Evolutionary conservation across 1,139 yeast genomes (phyloP).

Genomic region (Pichia sp.): DNA sequence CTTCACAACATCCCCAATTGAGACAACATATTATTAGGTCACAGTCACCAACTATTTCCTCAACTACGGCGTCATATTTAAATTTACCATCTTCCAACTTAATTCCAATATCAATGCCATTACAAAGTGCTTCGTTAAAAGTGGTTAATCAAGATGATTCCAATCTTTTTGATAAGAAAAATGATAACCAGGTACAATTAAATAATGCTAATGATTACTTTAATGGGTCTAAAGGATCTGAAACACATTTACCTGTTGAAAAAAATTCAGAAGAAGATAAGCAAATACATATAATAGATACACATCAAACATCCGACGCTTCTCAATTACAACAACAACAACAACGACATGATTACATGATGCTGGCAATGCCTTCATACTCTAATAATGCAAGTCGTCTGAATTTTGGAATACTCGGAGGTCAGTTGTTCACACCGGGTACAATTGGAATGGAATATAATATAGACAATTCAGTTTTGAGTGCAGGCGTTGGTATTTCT

Average conservation of each 20-base stretch:
- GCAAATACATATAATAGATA: no score
- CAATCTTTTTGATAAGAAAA: background rate
- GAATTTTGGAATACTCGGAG: conserved; percentile 10
- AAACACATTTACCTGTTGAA: background rate
- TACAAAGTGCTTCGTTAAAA: background rate
- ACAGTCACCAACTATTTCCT: conserved; percentile 1
- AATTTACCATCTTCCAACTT: conserved; percentile 6
- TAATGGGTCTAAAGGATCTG: background rate
- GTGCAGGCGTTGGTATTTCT: conserved; percentile 12
- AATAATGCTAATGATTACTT: background rate
- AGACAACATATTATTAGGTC: background rate
- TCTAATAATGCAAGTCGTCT: conserved; percentile 3
- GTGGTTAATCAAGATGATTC: background rate
- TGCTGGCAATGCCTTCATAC: conserved; percentile 6
- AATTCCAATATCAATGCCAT: conserved; percentile 9
- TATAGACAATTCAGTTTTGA: conserved; percentile 7
- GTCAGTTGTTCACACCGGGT: conserved; percentile 17
- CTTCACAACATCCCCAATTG: background rate
- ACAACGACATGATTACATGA: conserved; percentile 9
- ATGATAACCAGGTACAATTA: background rate
- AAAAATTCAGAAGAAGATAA: background rate
- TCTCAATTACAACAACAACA: background rate
- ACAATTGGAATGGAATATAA: conserved; percentile 10
- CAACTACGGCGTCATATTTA: background rate
- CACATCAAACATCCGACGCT: background rate